These are phyloP conservation scores for Cryptosporidium baileyi DNA, from an alignment of 169 alveolate genomes.

Conservation along the genomic window DNA sequence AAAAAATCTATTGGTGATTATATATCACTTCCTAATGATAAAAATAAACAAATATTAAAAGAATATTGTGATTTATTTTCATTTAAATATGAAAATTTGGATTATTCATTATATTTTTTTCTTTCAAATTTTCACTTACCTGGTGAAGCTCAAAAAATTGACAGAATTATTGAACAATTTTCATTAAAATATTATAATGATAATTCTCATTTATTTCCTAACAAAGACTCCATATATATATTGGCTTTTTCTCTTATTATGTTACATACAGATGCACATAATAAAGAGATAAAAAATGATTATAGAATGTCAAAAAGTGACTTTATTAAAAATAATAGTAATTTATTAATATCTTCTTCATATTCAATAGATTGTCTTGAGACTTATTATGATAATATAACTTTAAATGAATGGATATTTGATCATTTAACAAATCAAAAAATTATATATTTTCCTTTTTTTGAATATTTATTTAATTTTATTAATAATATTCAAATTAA, in stretches of 20 bases:
- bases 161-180: constrained; percentile 90
- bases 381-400: constrained; percentile 35
- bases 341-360: constrained; percentile 18
- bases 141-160: constrained; percentile 93
- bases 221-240: constrained; percentile 88
- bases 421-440: neutral
- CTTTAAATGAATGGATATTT: constrained; percentile 48
- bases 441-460: constrained; percentile 2
- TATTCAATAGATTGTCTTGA: neutral
- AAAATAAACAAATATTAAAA: constrained; percentile 80
- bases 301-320: constrained; percentile 72
- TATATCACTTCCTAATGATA: constrained; percentile 81
- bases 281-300: constrained; percentile 81
- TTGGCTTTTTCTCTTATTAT: constrained; percentile 90
- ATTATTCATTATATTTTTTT: constrained; percentile 83
- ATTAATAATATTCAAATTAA: neutral
- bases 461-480: constrained; percentile 30
- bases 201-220: constrained; percentile 83
- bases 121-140: constrained; percentile 91
- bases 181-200: constrained; percentile 88
- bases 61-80: constrained; percentile 79
- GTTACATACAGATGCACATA: constrained; percentile 90
- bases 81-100: constrained; percentile 80
- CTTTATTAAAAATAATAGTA: constrained; percentile 25
- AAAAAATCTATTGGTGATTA: constrained; percentile 85